Evolutionary conservation across 495 filamentous ascomycete genomes (phyloP), one percentile per base, ranked within the genome.

Genomic region (Xeromyces bisporus): DNA sequence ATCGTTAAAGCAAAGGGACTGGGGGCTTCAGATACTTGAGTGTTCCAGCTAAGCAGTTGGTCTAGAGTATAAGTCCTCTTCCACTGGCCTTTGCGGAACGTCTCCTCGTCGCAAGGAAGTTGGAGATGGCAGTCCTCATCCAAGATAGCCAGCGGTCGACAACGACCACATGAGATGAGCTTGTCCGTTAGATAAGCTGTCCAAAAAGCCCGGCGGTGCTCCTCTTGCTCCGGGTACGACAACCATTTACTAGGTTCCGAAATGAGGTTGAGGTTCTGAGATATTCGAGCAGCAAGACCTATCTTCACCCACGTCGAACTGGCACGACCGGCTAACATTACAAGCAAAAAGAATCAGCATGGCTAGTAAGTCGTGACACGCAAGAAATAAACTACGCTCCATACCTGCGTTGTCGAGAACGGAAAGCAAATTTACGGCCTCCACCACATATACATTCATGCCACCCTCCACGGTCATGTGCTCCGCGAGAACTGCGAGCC

Each of bases 301-400:
- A 53, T 44, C 14, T 56, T 56, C 10, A 51, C 18, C 50, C 49
- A 56, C 1, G 38, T 42, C 2, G 42, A 40, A 28, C 44, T 32
- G 2, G 36, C 38, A 15, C 48, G 40, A 29, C 50, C 47, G 17
- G 47, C 49, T 53, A 25, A 2, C 16, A 28, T 9, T 1, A n/a
- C 7, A n/a, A 18, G 9, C 5, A 21, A 21, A 9, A 9, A 21
- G 9, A 21, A 9, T 21, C 9, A 21, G 20, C 20, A 21, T 20
- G 7, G 6, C 11, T 7, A 9, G 7, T 29, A 4, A n/a, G n/a
- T n/a, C n/a, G n/a, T n/a, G n/a, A n/a, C n/a, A n/a, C n/a, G 20
- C 20, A 4, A 21, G 20, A 4, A 21, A 21, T 21, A 9, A 9
- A 21, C 9, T 21, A 21, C 9, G 20, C 4, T 7, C 9, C 40